Conservation (phyloP, 305 asterid species). For the Vinca major region DNA sequence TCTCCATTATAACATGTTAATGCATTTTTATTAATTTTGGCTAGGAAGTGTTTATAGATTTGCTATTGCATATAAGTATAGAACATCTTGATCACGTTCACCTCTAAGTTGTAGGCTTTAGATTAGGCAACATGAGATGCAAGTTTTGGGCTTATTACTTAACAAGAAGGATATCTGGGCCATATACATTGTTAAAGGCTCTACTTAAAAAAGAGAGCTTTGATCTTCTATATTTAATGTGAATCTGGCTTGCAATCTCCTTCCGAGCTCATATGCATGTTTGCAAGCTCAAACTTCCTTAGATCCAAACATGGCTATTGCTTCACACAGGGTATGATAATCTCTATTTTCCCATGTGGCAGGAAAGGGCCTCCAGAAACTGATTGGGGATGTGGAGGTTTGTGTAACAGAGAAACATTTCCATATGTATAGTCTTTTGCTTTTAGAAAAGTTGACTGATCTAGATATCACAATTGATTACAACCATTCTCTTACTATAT, state of each 20-base stretch:
- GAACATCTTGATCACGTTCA: not conserved
- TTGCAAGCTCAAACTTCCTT: not conserved
- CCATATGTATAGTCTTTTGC: conserved; percentile 12
- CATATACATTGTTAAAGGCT: not conserved
- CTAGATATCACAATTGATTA: conserved; percentile 11
- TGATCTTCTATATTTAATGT: not conserved
- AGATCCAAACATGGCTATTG: not conserved
- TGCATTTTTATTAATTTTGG: not conserved
- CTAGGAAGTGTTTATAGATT: not conserved
- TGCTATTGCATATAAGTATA: not conserved
- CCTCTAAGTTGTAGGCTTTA: not conserved
- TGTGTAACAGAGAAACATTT: conserved; percentile 19
- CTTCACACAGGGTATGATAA: not conserved
- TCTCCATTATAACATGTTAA: not conserved
- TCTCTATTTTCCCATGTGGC: conserved; percentile 28
- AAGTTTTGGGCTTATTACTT: not conserved
- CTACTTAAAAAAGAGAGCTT: not conserved
- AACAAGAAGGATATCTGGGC: not conserved
- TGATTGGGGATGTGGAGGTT: conserved; percentile 69
- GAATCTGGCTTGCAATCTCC: not conserved
- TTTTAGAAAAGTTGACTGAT: conserved; percentile 1
- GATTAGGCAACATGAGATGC: not conserved
- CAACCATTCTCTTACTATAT: conserved; percentile 26
- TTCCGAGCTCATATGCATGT: not conserved
- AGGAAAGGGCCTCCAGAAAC: conserved; percentile 71